Conservation (phyloP, 73 alveolate species). For the Tetrahymena elliotti region DNA sequence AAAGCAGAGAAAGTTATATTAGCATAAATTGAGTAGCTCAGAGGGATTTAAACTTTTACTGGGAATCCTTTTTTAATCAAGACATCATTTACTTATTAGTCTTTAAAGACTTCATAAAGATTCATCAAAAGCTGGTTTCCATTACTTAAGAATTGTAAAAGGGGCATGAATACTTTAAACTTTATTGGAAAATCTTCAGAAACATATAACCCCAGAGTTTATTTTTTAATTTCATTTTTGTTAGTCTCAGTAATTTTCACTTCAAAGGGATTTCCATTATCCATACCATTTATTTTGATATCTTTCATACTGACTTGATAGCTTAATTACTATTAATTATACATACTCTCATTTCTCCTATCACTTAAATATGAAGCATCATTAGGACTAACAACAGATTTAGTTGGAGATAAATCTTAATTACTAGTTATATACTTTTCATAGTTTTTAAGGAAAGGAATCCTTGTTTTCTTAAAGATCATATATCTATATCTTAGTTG, state of each 20-base stretch:
- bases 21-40: conserved; percentile 65
- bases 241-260: conserved; percentile 2
- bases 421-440: conserved; percentile 12
- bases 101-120: conserved; percentile 46
- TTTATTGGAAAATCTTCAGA: conserved; percentile 63
- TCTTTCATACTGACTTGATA: background rate
- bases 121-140: conserved; percentile 48
- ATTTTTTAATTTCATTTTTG: conserved; percentile 33
- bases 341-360: background rate
- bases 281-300: background rate
- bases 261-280: conserved; percentile 9
- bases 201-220: conserved; percentile 53
- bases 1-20: conserved; percentile 48
- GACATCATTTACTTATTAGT: conserved; percentile 43
- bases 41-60: conserved; percentile 70
- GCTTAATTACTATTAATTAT: background rate
- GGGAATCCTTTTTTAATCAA: conserved; percentile 71
- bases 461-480: conserved; percentile 17
- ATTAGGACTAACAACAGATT: conserved; percentile 1
- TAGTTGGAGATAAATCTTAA: background rate
- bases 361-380: background rate
- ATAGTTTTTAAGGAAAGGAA: background rate
- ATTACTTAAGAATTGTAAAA: conserved; percentile 56
- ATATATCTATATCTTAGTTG: conserved; percentile 4
- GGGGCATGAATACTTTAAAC: conserved; percentile 46